Conservation (phyloP, 306 rosid genomes). For the Geum urbanum region DNA sequence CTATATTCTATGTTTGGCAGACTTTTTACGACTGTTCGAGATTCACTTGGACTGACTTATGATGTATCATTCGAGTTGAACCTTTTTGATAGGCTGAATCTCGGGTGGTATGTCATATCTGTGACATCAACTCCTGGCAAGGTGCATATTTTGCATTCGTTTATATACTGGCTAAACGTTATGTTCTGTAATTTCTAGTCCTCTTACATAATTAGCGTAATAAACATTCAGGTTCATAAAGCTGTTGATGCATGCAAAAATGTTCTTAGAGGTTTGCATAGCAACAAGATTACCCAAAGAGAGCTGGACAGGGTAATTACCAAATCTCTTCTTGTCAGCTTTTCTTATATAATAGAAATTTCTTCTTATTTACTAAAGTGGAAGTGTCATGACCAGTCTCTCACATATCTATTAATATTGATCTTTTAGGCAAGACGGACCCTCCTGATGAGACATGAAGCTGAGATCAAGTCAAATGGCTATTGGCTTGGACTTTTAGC, state of each 20-base stretch:
- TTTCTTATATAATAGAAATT: background rate
- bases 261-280: slow-evolving; percentile 88
- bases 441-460: slow-evolving; percentile 95
- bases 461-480: slow-evolving; percentile 93
- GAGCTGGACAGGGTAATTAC: slow-evolving; percentile 92
- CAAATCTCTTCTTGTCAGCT: background rate
- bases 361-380: background rate
- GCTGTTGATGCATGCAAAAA: slow-evolving; percentile 98
- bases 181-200: slow-evolving; percentile 18
- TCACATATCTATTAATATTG: slow-evolving; percentile 14
- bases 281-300: slow-evolving; percentile 83
- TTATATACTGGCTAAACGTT: background rate
- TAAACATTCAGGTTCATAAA: slow-evolving; percentile 72
- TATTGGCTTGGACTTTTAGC: slow-evolving; percentile 96
- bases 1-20: slow-evolving; percentile 35
- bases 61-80: slow-evolving; percentile 92
- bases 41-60: slow-evolving; percentile 94
- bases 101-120: slow-evolving; percentile 97
- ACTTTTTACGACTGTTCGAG: slow-evolving; percentile 94
- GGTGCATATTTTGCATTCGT: slow-evolving; percentile 50
- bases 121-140: slow-evolving; percentile 95
- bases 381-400: background rate
- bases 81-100: slow-evolving; percentile 84
- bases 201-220: slow-evolving; percentile 21
- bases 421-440: slow-evolving; percentile 76